Evolutionary conservation across 257 asterid genomes (phyloP), one percentile per base, ranked within the genome.

Genomic region (Rubia yunnanensis): DNA sequence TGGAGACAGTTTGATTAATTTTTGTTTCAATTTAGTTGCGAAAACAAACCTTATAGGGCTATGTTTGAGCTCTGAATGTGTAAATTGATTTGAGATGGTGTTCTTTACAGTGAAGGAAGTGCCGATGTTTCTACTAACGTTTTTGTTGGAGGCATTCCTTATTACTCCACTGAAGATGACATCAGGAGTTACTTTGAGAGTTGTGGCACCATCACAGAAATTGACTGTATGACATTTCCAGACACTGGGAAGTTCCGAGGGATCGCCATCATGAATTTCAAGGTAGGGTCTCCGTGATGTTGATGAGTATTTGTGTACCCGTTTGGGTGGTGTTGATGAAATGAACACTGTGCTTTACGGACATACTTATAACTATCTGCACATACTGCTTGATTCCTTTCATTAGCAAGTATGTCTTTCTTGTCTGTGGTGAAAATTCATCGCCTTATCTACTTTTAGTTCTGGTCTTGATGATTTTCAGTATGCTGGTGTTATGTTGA

Each of bases 171-270:
- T 1, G 95, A 94, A 84, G 99, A 90, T 72, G 99, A 94, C 79
- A 94, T 90, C 52, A 80, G 85, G 78, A 90, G 97, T 80, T 94
- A 67, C 76, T 94, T 94, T 79, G 96, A 88, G 74, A 68, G 94
- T 50, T 94, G 99, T 83, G 99, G 99, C 68, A 81, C 95, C 72
- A 86, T 90, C 75, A 85, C 86, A 9, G 78, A 66, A 65, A 65
- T 90, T 71, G 99, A 90, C 81, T 94, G 97, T 78, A 81, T 90
- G 96, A 73, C 70, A 17, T 94, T 94, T 71, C 85, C 94, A 9
- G 99, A 90, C 75, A 94, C 84, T 46, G 92, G 96, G 75, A 94
- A 90, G 81, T 94, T 94, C 81, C 82, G 99, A 82, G 99, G 99
- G 72, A 90, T 94, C 36, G 99, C 96, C 72, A 88, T 94, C 15